Evolutionary conservation across 192 early-diverging fungal species (phyloP).

Genomic region (Backusella liffmaniae): DNA sequence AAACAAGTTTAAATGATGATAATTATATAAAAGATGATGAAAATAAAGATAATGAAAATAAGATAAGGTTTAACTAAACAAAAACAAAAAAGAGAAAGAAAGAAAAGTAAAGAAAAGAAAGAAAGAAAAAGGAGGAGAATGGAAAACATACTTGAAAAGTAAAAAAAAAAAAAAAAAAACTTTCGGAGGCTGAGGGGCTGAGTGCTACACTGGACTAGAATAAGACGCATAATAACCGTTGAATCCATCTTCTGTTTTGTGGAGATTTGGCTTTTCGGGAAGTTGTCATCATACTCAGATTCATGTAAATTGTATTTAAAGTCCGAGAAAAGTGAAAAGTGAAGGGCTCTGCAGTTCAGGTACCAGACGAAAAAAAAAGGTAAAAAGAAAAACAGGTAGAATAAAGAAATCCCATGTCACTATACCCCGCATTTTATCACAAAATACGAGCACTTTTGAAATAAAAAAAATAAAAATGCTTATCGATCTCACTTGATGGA

Average conservation of each 20-base stretch:
- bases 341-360: background rate
- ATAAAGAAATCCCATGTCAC: background rate
- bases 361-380: background rate
- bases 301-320: background rate
- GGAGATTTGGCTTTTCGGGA: background rate
- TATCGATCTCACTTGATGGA: background rate
- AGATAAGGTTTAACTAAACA: background rate
- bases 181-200: conserved; percentile 2
- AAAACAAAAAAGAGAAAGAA: background rate
- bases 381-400: background rate
- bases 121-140: background rate
- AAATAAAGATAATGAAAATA: background rate
- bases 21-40: background rate
- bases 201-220: background rate
- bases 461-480: background rate
- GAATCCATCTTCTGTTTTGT: background rate
- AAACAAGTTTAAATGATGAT: background rate
- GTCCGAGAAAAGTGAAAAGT: conserved; percentile 3
- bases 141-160: background rate
- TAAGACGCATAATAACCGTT: conserved; percentile 4
- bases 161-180: background rate
- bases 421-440: conserved; percentile 3
- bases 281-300: background rate
- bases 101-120: background rate
- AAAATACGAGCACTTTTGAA: background rate